Base-by-base conservation (phyloP, 345 rosid species). In the Orychophragmus violaceus region DNA sequence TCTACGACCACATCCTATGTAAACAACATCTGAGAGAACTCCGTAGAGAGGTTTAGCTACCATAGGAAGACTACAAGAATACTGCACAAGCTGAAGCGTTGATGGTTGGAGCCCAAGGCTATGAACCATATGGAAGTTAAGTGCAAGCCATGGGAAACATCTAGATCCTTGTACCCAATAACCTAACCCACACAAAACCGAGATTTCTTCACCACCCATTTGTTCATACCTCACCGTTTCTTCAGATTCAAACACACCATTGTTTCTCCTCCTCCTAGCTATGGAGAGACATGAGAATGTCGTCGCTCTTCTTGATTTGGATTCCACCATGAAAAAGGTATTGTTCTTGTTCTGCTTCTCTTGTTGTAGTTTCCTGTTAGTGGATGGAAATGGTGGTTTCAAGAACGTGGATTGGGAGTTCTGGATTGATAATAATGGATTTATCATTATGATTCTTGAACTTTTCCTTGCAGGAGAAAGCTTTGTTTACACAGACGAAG, bases 111-210 rank as follows among this genome's bases (percentile, higher is more conserved):
- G 74, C 23, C 75, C 82, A 13, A 92, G 93, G 72, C 76, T 79
- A 24, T 84, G 30, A 46, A 87, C 93, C 96, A 92, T 84, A 66
- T 87, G 88, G 74, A 87, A 92, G 77, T 89, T 89, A 61, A 89
- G 85, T 30, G 95, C 88, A 76, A 92, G 73, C 98, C 96, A 92
- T 45, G 98, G 95, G 72, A 92, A 92, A 80, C 95, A 86, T 80
- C 98, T 79, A 37, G 83, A 87, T 0, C 98, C 98, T 66, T 92
- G 96, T 21, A 86, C 72, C 89, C 95, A 89, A 45, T 89, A 92
- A 50, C 96, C 98, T 61, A 92, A 66, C 33, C 95, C 98, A 79
- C 98, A 87, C 79, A 87, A 44, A 66, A 50, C 76, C 42, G 74
- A 35, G 86, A 87, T 84, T 71, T 79, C 80, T 30, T 68, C 68